Percentiles rank a stretch among this genome's conserved stretches.
phyloP scores from a whole-genome alignment of 179 eudicot species.

The Silene noctiflora region DNA sequence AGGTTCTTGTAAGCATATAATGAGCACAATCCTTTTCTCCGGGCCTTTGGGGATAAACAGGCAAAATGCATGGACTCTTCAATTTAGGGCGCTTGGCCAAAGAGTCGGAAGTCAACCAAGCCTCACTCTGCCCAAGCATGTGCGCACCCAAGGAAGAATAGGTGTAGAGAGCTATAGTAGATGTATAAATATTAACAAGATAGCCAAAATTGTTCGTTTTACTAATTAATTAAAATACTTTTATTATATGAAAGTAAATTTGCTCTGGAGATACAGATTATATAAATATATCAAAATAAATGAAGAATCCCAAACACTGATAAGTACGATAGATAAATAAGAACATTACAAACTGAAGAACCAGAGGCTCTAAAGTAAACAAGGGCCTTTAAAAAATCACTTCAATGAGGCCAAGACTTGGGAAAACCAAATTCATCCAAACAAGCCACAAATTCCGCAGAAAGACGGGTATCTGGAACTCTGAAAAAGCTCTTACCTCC shows the following conservation, averaged over 20 bases:
- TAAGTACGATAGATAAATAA: neutral
- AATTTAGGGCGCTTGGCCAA: slow-evolving; percentile 95
- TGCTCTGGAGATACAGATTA: slow-evolving; percentile 18
- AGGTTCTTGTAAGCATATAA: slow-evolving; percentile 98
- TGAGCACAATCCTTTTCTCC: slow-evolving; percentile 95
- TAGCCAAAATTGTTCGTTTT: slow-evolving; percentile 36
- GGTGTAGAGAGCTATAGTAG: slow-evolving; percentile 78
- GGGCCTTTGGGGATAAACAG: slow-evolving; percentile 98
- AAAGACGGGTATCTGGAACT: neutral
- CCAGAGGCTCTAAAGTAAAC: neutral
- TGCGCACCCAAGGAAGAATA: slow-evolving; percentile 73
- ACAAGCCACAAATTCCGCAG: neutral
- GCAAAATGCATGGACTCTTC: slow-evolving; percentile 79
- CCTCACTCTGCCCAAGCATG: slow-evolving; percentile 79
- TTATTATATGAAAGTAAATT: slow-evolving; percentile 26
- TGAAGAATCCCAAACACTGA: slow-evolving; percentile 1
- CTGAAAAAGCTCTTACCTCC: neutral
- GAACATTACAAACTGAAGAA: neutral
- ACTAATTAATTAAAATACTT: slow-evolving; percentile 34
- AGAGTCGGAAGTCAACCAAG: slow-evolving; percentile 79
- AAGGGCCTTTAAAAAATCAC: neutral
- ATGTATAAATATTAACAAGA: slow-evolving; percentile 49
- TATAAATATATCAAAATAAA: neutral
- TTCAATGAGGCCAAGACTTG: neutral
- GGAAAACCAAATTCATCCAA: neutral